Percentiles rank a stretch among this genome's conserved stretches.
Conservation (phyloP, 805 yeast species). For the Yarrowia osloensis region DNA sequence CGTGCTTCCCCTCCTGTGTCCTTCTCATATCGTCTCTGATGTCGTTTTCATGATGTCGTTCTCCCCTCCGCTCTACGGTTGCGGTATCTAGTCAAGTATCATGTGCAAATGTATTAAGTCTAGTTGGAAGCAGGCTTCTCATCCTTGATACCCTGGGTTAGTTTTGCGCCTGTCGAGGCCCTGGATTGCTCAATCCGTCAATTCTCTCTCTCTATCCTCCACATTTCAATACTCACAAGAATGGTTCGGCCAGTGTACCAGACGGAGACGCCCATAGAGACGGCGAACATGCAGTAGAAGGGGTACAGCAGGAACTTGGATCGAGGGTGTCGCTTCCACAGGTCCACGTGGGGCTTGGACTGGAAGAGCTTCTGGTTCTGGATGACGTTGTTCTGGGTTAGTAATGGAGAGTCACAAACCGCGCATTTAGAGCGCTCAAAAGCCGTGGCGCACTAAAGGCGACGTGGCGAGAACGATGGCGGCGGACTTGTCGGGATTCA, state of each 20-base stretch:
- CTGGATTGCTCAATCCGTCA: not conserved
- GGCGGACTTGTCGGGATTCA: not conserved
- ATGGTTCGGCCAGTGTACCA: slow-evolving; percentile 73
- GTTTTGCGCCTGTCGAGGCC: not conserved
- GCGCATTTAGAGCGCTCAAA: not conserved
- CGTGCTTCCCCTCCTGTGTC: not conserved
- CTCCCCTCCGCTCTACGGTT: not conserved
- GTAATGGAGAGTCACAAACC: not conserved
- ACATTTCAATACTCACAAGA: slow-evolving; percentile 14
- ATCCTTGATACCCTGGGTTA: slow-evolving; percentile 31
- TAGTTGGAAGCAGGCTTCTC: slow-evolving; percentile 20
- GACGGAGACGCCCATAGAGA: slow-evolving; percentile 64
- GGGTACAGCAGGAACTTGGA: slow-evolving; percentile 75
- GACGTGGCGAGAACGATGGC: not conserved
- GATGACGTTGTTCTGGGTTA: slow-evolving; percentile 38
- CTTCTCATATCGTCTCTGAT: not conserved
- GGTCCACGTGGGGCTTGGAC: slow-evolving; percentile 41
- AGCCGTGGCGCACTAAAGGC: not conserved
- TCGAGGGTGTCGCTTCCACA: slow-evolving; percentile 56
- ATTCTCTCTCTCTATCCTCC: not conserved
- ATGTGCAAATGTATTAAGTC: slow-evolving; percentile 10
- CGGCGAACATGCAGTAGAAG: slow-evolving; percentile 70
- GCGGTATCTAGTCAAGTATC: slow-evolving; percentile 7
- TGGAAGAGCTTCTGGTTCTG: slow-evolving; percentile 45
- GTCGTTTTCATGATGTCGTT: not conserved